A percentile compares a stretch with the other conserved stretches of the same genome.
Evolutionary conservation across 2,329 filamentous ascomycete genomes (phyloP).

Genomic region (Trichophyton rubrum): DNA sequence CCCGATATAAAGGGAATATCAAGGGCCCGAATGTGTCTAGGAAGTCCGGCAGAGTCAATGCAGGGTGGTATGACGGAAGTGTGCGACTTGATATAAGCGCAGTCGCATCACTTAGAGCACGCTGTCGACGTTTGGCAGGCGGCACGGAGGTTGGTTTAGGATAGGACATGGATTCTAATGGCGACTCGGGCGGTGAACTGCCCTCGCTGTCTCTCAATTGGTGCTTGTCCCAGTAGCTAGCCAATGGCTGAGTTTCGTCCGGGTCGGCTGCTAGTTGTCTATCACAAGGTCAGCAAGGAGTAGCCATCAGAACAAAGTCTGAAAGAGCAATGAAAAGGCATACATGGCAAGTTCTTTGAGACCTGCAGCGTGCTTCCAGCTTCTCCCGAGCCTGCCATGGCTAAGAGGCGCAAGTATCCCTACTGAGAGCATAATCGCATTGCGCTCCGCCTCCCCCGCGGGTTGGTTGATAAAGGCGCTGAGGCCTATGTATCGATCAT

Average conservation of each 20-base stretch:
- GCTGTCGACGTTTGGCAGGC: conserved; percentile 28
- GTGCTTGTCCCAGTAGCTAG: conserved; percentile 62
- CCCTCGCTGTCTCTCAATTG: conserved; percentile 26
- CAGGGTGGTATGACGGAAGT: conserved; percentile 70
- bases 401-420: conserved; percentile 78
- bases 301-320: neutral
- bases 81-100: conserved; percentile 39
- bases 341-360: conserved; percentile 65
- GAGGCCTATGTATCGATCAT: conserved; percentile 70
- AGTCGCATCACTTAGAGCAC: conserved; percentile 33
- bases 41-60: conserved; percentile 64
- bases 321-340: conserved; percentile 12
- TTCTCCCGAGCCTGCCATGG: conserved; percentile 71
- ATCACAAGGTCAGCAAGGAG: conserved; percentile 1
- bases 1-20: conserved; percentile 81
- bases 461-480: conserved; percentile 83
- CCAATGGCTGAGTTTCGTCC: conserved; percentile 50
- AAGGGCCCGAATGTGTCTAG: conserved; percentile 79
- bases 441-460: conserved; percentile 64
- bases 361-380: conserved; percentile 72
- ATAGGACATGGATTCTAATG: conserved; percentile 41
- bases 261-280: conserved; percentile 51
- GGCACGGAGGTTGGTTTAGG: conserved; percentile 37
- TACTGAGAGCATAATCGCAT: conserved; percentile 86
- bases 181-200: conserved; percentile 32